Base-by-base conservation (phyloP, 257 asterid genomes). In the Solanum ossicruentum region DNA sequence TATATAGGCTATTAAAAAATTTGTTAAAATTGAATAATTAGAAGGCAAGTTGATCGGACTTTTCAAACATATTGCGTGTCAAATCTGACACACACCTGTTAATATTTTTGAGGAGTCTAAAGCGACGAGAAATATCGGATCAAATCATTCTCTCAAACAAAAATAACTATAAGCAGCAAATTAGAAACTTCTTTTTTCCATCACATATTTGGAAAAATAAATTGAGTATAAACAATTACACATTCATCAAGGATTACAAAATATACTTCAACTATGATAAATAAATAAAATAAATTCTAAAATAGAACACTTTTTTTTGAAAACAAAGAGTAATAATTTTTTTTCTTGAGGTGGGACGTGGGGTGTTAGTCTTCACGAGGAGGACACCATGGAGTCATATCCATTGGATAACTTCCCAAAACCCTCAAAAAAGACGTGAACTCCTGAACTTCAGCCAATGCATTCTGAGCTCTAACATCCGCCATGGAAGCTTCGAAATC, bases 401-500 rank as follows among this genome's bases (percentile, higher is more conserved):
- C 99, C 93, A 95, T 94, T 4, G 99, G 98, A 83, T 95, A 95
- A 83, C 99, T 95, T 7, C 98, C 99, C 78, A 95, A 85, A 20
- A 95, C 98, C 87, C 99, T 86, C 91, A 95, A 86, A 87, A 95
- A 95, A 7, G 98, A 93, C 13, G 98, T 94, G 89, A 92, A 95
- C 71, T 95, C 99, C 87, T 95, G 98, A 78, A 95, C 95, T 89
- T 95, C 99, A 5, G 97, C 94, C 60, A 95, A 80, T 0, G 99
- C 99, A 69, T 93, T 95, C 80, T 95, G 99, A 12, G 99, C 98
- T 83, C 98, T 88, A 72, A 88, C 90, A 13, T 95, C 98, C 81
- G 99, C 98, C 98, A 94, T 87, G 0, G 98, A 95, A 21, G 99
- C 99, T 78, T 95, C 99, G n/a, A 95, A 95, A 77, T 95, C 99